phyloP scores from a whole-genome alignment of 1,139 yeast genomes.

The Kurtzmaniella natalensis region DNA sequence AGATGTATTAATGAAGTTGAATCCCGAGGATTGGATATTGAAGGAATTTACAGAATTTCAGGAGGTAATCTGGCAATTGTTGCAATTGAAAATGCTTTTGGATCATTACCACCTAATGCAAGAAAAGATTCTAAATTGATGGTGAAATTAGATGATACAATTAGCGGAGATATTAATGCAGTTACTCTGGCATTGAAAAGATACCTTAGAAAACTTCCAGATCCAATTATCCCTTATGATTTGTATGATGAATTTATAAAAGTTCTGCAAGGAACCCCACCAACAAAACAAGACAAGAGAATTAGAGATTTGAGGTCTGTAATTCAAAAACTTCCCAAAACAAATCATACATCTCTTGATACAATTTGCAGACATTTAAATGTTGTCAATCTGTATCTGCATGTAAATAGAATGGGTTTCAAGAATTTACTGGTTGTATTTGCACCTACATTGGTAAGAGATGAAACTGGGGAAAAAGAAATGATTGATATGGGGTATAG shows the following conservation, averaged over 20 bases:
- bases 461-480: slow-evolving; percentile 76
- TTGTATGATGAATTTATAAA: slow-evolving; percentile 63
- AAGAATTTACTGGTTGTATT: slow-evolving; percentile 87
- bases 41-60: slow-evolving; percentile 88
- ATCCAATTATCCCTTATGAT: slow-evolving; percentile 74
- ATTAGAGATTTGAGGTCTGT: slow-evolving; percentile 27
- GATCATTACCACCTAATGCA: slow-evolving; percentile 21
- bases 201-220: slow-evolving; percentile 78
- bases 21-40: slow-evolving; percentile 62
- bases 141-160: slow-evolving; percentile 39
- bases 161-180: slow-evolving; percentile 76
- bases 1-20: slow-evolving; percentile 81
- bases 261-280: slow-evolving; percentile 32
- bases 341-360: slow-evolving; percentile 60
- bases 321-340: slow-evolving; percentile 50
- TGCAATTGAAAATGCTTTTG: slow-evolving; percentile 47
- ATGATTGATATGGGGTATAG: slow-evolving; percentile 81
- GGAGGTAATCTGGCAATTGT: slow-evolving; percentile 82
- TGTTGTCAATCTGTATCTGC: slow-evolving; percentile 45
- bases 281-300: slow-evolving; percentile 25
- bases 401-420: slow-evolving; percentile 68
- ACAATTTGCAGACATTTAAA: slow-evolving; percentile 62
- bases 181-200: slow-evolving; percentile 84
- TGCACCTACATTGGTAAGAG: slow-evolving; percentile 91
- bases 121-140: slow-evolving; percentile 34